phyloP scores from a whole-genome alignment of 148 eudicot species.

The Polygonum maritimum region DNA sequence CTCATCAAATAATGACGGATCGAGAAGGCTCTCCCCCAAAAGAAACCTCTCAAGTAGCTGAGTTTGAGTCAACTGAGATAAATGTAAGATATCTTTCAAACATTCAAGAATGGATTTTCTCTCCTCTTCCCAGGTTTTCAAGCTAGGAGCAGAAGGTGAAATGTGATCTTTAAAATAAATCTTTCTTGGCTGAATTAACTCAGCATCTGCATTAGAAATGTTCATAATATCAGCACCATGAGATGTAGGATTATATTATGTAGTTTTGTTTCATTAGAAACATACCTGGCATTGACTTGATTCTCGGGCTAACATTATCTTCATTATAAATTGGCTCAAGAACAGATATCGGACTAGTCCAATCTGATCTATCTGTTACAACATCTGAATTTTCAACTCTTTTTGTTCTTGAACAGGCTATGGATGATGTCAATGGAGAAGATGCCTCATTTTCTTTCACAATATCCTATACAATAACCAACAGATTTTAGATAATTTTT shows the following conservation, averaged over 20 bases:
- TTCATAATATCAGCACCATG: conserved; percentile 5
- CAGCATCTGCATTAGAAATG: conserved; percentile 3
- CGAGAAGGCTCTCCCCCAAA: conserved; percentile 46
- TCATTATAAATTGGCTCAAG: conserved; percentile 70
- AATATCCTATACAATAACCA: neutral
- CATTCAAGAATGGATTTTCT: conserved; percentile 57
- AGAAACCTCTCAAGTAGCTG: conserved; percentile 66
- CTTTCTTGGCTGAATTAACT: conserved; percentile 44
- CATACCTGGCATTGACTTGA: neutral
- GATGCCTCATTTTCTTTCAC: conserved; percentile 35
- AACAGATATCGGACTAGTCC: conserved; percentile 83
- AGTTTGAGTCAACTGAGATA: conserved; percentile 70
- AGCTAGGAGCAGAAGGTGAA: conserved; percentile 16
- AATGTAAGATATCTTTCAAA: conserved; percentile 64
- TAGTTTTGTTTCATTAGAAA: conserved; percentile 27
- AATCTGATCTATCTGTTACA: conserved; percentile 37
- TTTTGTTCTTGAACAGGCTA: conserved; percentile 21
- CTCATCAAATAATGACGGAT: conserved; percentile 68
- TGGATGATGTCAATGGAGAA: conserved; percentile 31
- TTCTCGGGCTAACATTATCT: conserved; percentile 53
- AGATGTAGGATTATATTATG: neutral
- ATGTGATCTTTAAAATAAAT: conserved; percentile 48
- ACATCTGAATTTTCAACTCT: conserved; percentile 29
- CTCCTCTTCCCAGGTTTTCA: conserved; percentile 24
- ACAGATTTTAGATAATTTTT: neutral